These are phyloP conservation scores for Lepidopterella palustris DNA, from an alignment of 495 filamentous ascomycete genomes.

Conservation along the genomic window DNA sequence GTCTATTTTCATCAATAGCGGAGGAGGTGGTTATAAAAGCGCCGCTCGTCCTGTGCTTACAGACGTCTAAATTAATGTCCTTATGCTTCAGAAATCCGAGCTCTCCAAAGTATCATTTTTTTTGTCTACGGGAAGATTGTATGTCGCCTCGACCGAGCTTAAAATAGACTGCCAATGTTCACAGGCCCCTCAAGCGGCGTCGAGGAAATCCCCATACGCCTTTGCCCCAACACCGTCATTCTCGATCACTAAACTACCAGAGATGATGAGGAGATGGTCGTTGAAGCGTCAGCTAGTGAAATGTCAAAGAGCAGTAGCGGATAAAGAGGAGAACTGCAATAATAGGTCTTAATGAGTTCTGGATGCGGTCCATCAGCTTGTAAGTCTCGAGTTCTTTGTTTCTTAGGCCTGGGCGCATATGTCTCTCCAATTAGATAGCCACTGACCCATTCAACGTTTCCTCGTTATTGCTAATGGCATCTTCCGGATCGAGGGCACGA, in stretches of 20 bases:
- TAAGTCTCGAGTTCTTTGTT: too few species aligned
- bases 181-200: neutral
- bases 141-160: neutral
- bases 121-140: neutral
- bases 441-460: too few species aligned
- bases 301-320: too few species aligned
- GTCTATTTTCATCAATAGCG: neutral
- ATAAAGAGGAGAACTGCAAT: too few species aligned
- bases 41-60: neutral
- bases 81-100: neutral
- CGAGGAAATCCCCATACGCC: neutral
- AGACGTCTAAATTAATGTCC: neutral
- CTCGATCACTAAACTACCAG: neutral
- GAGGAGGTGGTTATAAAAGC: neutral
- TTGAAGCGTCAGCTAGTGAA: neutral
- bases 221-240: neutral
- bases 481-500: too few species aligned
- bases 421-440: too few species aligned
- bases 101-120: neutral
- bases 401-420: too few species aligned
- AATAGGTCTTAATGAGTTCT: too few species aligned
- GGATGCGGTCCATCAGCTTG: too few species aligned
- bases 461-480: too few species aligned
- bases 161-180: neutral
- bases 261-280: neutral